Evolutionary conservation across 2,329 filamentous ascomycete species (phyloP), one percentile per base, ranked within the genome.

Genomic region (Colletotrichum cuscutae): DNA sequence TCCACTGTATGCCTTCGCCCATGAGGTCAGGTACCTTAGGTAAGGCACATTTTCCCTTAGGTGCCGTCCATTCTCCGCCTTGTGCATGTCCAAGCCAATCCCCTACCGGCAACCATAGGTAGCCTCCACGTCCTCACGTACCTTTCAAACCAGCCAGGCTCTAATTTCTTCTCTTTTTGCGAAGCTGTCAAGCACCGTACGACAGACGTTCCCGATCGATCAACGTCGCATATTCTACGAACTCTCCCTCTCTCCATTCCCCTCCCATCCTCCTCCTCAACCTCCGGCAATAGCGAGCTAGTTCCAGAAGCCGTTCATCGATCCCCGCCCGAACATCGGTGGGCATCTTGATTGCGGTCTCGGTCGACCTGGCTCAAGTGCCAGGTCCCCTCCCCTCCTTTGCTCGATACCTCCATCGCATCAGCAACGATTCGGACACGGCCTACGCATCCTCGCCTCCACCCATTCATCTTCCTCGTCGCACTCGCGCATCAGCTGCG

Each of bases 41-140:
- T 30, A 30, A 24, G 12, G 24, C 26, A 35, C 53, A 22, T 46
- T 30, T 58, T 30, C 63, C 42, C 42, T 54, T 32, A 7, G 35
- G 42, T 37, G 49, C 12, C 37, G 24, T 54, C 28, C 46, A 71
- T 30, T 35, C 37, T 46, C 59, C 42, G 46, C 49, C 22, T 22
- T 19, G 46, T 49, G 58, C 63, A 60, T n/a, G 57, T 32, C 46
- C 46, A 56, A 52, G 26, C 62, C 62, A 63, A 61, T 58, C 69
- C 69, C 68, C 68, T 68, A 52, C 57, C 54, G 59, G 57, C 52
- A 32, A 62, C 69, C 67, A 35, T 53, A 72, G 69, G 22, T 53
- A 72, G 69, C 69, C 69, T 72, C 65, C 65, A 68, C 69, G 58
- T 72, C 69, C 56, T 72, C 69, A 72, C 69, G 65, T 68, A 68